Evolutionary conservation across 345 rosid genomes (phyloP), one percentile per base, ranked within the genome.

Genomic region (Durio zibethinus): DNA sequence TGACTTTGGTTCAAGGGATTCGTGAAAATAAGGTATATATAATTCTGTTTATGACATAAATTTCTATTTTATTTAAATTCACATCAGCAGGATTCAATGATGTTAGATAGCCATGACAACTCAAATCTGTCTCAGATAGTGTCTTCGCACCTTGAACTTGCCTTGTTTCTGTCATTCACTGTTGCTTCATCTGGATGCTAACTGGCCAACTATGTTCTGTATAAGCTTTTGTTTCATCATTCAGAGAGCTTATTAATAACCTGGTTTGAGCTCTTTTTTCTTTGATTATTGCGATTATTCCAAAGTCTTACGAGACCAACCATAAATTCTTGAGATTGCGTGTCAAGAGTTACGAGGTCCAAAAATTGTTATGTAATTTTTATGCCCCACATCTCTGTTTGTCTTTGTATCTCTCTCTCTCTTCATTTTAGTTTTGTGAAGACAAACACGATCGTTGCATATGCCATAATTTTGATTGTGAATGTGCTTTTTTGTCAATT

Each of bases 21-120:
- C 92, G 90, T 57, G 93, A 89, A 81, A 83, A 82, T n/a, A 88
- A 91, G 97, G 98, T 91, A 85, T 31, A 36, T 27, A 14, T 14
- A 25, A 33, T 23, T 14, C 48, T 38, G 3, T 20, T 15, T 56
- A 4, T 50, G 25, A 48, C 25, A 11, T 38, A 14, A 43, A 11
- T 29, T 20, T 60, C 31, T 53, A 11, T 8, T 75, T 54, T 53
- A 10, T 8, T 40, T 14, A 36, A 74, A 31, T 31, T 31, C 5
- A 6, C 38, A 29, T 47, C 74, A 18, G 59, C 16, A 23, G 16
- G 52, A 27, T 50, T 60, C 31, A 42, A 48, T 27, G 36, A 62
- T 40, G n/a, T 52, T 52, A 71, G 66, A 23, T 40, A 56, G 3
- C 47, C 48, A 27, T 47, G 23, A 50, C 33, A 2, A 23, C 1